phyloP scores from a whole-genome alignment of 73 alveolate species.

The Effrenium voratum region DNA sequence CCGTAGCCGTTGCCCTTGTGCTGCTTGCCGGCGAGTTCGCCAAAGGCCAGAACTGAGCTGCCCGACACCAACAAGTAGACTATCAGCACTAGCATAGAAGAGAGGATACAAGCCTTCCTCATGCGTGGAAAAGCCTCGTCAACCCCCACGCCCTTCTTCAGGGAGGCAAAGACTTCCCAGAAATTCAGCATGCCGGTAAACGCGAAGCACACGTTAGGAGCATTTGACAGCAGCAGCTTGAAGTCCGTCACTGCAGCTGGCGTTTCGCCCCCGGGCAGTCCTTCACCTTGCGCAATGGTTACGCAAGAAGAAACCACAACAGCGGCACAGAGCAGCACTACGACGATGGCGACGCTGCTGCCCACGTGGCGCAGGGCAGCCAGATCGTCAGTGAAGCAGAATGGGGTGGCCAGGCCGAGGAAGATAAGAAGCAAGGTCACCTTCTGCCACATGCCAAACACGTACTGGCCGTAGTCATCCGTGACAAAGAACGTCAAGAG shows the following conservation, averaged over 20 bases:
- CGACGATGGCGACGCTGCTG: not conserved
- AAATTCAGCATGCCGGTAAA: slow-evolving; percentile 8
- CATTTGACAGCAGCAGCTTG: not conserved
- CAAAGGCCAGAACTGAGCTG: not conserved
- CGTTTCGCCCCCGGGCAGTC: not conserved
- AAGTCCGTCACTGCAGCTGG: not conserved
- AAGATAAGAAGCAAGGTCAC: not conserved
- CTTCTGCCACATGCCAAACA: not conserved
- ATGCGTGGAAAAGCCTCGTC: not conserved
- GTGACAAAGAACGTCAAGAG: not conserved
- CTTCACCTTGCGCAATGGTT: not conserved
- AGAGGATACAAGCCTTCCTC: not conserved
- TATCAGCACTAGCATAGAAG: not conserved
- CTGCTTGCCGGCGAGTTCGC: not conserved
- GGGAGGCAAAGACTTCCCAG: not conserved
- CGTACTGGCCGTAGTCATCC: not conserved
- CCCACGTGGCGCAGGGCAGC: not conserved
- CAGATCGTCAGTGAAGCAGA: slow-evolving; percentile 5
- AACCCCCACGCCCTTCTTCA: not conserved
- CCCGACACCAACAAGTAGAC: slow-evolving; percentile 1
- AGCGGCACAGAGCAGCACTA: slow-evolving; percentile 12
- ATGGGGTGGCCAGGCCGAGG: slow-evolving; percentile 15
- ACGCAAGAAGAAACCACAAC: not conserved
- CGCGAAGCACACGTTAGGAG: not conserved
- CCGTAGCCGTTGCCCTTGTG: slow-evolving; percentile 1